These are phyloP conservation scores for Chaetoscypha palmicola DNA, from an alignment of 2,329 filamentous ascomycete genomes.

Conservation along the genomic window DNA sequence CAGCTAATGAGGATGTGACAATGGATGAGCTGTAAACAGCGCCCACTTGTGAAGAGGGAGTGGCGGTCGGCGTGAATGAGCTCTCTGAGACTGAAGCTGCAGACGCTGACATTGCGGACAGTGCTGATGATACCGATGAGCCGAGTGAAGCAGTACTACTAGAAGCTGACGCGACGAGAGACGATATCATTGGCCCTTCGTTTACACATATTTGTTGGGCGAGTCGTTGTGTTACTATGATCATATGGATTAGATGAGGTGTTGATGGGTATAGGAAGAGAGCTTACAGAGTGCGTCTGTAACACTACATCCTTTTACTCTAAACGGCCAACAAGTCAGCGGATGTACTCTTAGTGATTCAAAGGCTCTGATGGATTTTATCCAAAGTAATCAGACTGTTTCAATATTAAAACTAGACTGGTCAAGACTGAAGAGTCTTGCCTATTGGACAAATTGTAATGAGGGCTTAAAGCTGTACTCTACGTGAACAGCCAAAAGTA, in stretches of 20 bases:
- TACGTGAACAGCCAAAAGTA: too few species aligned
- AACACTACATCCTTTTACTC: slow-evolving; percentile 13
- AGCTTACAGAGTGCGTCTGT: slow-evolving; percentile 22
- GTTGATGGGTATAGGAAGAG: background rate
- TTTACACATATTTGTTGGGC: background rate
- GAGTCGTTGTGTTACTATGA: slow-evolving; percentile 1
- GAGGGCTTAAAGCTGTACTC: too few species aligned
- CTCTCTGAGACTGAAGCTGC: background rate
- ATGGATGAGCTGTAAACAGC: background rate
- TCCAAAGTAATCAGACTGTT: too few species aligned
- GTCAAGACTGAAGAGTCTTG: too few species aligned
- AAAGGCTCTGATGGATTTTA: too few species aligned
- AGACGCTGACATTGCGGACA: background rate
- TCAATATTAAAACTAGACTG: too few species aligned
- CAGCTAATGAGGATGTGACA: slow-evolving; percentile 8
- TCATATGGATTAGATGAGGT: background rate
- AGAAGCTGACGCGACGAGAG: background rate
- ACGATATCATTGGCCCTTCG: background rate
- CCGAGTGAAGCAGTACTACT: background rate
- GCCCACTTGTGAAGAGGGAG: background rate
- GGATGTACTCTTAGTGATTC: too few species aligned
- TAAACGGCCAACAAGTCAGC: too few species aligned
- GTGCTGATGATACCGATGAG: background rate
- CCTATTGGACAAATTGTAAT: too few species aligned
- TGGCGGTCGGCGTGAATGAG: background rate